phyloP scores from a whole-genome alignment of 345 rosid species.

The Bruguiera gymnorhiza region DNA sequence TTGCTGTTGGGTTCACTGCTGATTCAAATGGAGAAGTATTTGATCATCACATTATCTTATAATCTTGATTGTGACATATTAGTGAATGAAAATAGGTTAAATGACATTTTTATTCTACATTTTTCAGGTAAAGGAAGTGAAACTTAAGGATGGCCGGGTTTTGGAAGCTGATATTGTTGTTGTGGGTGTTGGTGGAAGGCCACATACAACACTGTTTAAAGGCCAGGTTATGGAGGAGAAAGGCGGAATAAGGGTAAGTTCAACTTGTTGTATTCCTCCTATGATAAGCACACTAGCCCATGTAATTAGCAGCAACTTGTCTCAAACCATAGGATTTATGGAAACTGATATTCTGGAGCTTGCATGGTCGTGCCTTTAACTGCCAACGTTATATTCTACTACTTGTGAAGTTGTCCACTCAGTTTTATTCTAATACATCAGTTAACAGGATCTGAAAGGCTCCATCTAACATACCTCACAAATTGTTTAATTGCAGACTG shows the following conservation, averaged over 20 bases:
- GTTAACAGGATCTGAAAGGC: neutral
- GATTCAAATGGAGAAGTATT: conserved; percentile 76
- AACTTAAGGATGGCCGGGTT: conserved; percentile 84
- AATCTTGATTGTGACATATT: neutral
- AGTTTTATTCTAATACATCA: neutral
- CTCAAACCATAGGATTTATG: too few relatives aligned
- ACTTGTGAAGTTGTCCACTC: neutral
- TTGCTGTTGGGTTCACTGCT: conserved; percentile 81
- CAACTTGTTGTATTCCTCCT: neutral
- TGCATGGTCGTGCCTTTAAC: neutral
- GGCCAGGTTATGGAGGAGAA: conserved; percentile 91
- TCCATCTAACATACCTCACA: neutral
- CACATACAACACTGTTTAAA: conserved; percentile 72
- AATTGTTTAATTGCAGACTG: conserved; percentile 56
- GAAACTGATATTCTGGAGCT: neutral
- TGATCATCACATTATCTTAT: neutral
- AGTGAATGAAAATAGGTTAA: neutral
- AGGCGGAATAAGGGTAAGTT: conserved; percentile 88
- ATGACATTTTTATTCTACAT: neutral
- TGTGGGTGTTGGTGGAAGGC: conserved; percentile 97
- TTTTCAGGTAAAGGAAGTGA: conserved; percentile 83
- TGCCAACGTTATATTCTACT: neutral
- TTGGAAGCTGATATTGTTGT: conserved; percentile 93
- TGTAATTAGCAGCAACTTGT: too few relatives aligned
- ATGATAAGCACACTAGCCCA: neutral